phyloP scores from a whole-genome alignment of 2,329 filamentous ascomycete species.

The Pseudohalonectria lignicola region DNA sequence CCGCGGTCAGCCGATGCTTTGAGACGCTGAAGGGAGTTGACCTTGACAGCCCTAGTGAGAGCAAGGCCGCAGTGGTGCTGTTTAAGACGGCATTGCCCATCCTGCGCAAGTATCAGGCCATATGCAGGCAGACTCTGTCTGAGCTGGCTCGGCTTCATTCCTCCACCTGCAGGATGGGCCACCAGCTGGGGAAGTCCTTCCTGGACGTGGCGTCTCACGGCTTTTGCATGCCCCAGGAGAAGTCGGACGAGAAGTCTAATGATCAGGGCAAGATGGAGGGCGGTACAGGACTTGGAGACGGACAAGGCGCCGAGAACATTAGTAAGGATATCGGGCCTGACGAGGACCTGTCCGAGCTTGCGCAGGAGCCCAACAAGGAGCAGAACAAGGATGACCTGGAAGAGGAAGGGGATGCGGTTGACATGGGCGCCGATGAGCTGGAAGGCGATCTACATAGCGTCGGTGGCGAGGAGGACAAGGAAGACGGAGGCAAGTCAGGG shows the following conservation, averaged over 20 bases:
- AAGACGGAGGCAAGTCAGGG: conserved; percentile 48
- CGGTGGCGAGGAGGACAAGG: conserved; percentile 48
- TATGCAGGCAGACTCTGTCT: conserved; percentile 46
- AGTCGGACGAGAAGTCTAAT: conserved; percentile 57
- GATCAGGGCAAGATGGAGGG: conserved; percentile 73
- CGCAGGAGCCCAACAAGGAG: conserved; percentile 68
- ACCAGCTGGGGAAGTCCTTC: conserved; percentile 67
- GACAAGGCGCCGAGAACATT: conserved; percentile 91
- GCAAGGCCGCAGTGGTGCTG: conserved; percentile 41
- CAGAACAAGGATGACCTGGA: conserved; percentile 57
- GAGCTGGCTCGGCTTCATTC: conserved; percentile 55
- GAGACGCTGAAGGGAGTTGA: conserved; percentile 20
- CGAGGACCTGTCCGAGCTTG: conserved; percentile 84
- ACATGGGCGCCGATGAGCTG: conserved; percentile 85
- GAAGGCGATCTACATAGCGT: conserved; percentile 68
- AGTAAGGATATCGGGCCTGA: conserved; percentile 94
- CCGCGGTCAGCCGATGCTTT: conserved; percentile 26
- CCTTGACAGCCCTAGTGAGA: conserved; percentile 24
- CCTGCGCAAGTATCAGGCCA: conserved; percentile 57
- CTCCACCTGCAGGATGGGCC: conserved; percentile 62
- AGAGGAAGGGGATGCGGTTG: conserved; percentile 75
- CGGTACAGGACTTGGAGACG: conserved; percentile 89
- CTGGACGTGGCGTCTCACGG: conserved; percentile 70
- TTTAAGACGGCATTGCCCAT: conserved; percentile 58
- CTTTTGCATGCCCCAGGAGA: conserved; percentile 84